Conservation (phyloP, 495 filamentous ascomycete species). For the Parachaetomium inaequale region DNA sequence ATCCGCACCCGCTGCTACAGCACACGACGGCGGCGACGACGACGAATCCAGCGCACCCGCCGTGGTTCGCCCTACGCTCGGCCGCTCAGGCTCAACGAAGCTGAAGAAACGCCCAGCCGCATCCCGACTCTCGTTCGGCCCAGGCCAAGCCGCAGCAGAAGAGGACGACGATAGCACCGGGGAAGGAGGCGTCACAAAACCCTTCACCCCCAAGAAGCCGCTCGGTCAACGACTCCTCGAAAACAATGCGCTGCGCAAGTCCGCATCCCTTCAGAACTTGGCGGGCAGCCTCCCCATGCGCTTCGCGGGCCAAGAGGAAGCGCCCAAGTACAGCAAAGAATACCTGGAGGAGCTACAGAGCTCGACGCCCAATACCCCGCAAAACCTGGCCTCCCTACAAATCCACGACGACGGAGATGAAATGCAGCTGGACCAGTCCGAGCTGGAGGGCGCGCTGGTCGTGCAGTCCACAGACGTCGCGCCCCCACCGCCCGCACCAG, state of each 20-base stretch:
- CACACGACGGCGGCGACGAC: conserved; percentile 38
- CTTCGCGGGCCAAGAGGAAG: conserved; percentile 57
- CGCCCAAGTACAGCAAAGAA: conserved; percentile 81
- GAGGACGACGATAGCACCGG: conserved; percentile 37
- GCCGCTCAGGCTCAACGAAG: conserved; percentile 40
- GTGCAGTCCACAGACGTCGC: conserved; percentile 51
- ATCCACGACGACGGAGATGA: conserved; percentile 29
- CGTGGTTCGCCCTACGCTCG: conserved; percentile 36
- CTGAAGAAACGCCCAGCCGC: conserved; percentile 62
- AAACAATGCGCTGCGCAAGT: conserved; percentile 59
- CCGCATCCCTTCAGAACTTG: conserved; percentile 31
- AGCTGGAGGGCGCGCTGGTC: conserved; percentile 56
- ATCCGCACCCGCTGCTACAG: conserved; percentile 22
- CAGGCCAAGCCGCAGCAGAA: conserved; percentile 54
- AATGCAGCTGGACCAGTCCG: conserved; percentile 50
- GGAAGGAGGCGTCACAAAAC: conserved; percentile 1
- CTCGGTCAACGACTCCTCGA: conserved; percentile 69
- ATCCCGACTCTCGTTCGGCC: conserved; percentile 72
- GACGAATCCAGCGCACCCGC: conserved; percentile 37
- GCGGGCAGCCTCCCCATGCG: conserved; percentile 52
- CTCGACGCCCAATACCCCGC: conserved; percentile 76
- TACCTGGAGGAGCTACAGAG: conserved; percentile 79
- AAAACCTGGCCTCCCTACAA: conserved; percentile 43
- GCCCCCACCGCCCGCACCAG: conserved; percentile 3
- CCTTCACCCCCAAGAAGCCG: conserved; percentile 61